Evolutionary conservation across 2,329 filamentous ascomycete genomes (phyloP).

Genomic region (Cladophialophora exuberans): DNA sequence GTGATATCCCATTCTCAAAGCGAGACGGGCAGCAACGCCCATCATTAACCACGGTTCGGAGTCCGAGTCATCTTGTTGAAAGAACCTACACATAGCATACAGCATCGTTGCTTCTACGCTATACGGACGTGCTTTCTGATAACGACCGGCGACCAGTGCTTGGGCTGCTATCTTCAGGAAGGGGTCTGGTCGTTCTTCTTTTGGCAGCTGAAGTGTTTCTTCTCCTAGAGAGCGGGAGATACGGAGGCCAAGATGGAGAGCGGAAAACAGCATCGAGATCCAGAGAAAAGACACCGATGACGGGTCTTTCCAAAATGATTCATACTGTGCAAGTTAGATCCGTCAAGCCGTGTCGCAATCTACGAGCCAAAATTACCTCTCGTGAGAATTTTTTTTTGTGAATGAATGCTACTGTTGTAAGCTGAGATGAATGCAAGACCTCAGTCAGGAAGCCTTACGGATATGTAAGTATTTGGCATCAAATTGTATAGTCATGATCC

Average conservation of each 20-base stretch:
- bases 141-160: constrained; percentile 57
- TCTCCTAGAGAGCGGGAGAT: constrained; percentile 40
- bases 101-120: constrained; percentile 12
- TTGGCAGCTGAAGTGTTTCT: background rate
- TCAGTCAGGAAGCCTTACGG: background rate
- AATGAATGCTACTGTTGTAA: constrained; percentile 32
- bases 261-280: constrained; percentile 57
- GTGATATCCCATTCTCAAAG: constrained; percentile 47
- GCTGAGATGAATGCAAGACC: background rate
- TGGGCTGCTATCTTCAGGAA: constrained; percentile 45
- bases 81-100: constrained; percentile 7
- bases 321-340: constrained; percentile 45
- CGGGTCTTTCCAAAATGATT: constrained; percentile 55
- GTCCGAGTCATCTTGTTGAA: background rate
- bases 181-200: constrained; percentile 36
- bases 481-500: constrained; percentile 11
- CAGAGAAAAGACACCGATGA: constrained; percentile 53
- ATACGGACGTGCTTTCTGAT: constrained; percentile 52
- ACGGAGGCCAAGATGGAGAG: constrained; percentile 57
- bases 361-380: background rate
- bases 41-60: constrained; percentile 15
- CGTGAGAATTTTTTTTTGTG: constrained; percentile 12
- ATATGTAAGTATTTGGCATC: constrained; percentile 8
- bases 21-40: constrained; percentile 16
- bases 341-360: background rate